These are phyloP conservation scores for Hymenoscyphus linearis DNA, from an alignment of 2,329 filamentous ascomycete species.

Conservation along the genomic window DNA sequence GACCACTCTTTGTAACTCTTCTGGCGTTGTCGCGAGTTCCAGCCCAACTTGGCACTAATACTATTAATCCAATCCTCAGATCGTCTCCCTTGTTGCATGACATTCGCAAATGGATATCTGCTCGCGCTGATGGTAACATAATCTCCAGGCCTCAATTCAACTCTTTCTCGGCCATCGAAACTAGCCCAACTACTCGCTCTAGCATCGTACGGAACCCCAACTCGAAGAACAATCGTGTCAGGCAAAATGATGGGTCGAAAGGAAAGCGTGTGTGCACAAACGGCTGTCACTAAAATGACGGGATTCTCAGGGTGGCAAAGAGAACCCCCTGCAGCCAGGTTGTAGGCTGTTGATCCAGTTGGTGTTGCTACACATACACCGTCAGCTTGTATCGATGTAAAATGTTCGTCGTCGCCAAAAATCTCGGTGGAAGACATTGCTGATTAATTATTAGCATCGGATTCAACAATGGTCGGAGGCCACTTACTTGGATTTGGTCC, in stretches of 20 bases:
- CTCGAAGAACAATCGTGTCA: constrained; percentile 87
- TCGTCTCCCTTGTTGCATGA: constrained; percentile 62
- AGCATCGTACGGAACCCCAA: constrained; percentile 92
- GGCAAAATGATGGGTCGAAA: constrained; percentile 96
- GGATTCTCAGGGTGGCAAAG: constrained; percentile 95
- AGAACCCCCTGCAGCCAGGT: constrained; percentile 90
- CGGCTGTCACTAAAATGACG: constrained; percentile 88
- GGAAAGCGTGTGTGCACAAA: constrained; percentile 89
- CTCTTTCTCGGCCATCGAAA: constrained; percentile 87
- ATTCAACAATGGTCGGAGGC: not conserved
- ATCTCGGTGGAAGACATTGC: constrained; percentile 89
- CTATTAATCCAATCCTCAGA: constrained; percentile 80
- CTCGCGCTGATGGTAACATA: constrained; percentile 82
- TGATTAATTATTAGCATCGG: constrained; percentile 32
- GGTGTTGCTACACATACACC: constrained; percentile 92
- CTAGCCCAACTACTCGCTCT: constrained; percentile 92
- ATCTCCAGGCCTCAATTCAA: constrained; percentile 73
- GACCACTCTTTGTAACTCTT: constrained; percentile 48
- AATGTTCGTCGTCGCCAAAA: constrained; percentile 87
- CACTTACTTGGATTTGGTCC: constrained; percentile 86
- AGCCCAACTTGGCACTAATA: constrained; percentile 72
- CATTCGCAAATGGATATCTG: constrained; percentile 73
- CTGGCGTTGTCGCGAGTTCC: constrained; percentile 66
- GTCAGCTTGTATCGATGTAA: constrained; percentile 89
- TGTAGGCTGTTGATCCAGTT: constrained; percentile 92